Evolutionary conservation across 257 asterid genomes (phyloP).

Genomic region (Buddleja alternifolia): DNA sequence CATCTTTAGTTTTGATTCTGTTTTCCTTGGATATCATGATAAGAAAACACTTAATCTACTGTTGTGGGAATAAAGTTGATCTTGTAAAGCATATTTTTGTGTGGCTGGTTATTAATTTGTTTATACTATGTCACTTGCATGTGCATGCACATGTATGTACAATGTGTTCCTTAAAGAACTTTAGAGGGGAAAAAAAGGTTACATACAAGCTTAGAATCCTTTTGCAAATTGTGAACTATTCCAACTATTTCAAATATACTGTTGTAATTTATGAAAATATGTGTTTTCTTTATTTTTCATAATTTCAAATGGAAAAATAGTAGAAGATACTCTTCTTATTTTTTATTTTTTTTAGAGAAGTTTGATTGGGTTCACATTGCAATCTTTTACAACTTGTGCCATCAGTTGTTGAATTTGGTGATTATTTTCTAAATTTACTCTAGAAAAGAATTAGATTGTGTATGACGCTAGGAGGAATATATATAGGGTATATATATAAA

Average conservation of each 20-base stretch:
- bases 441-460: not conserved
- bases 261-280: not conserved
- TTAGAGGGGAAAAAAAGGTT: slow-evolving; percentile 19
- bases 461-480: slow-evolving; percentile 22
- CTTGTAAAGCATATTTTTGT: slow-evolving; percentile 15
- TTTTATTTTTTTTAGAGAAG: not conserved
- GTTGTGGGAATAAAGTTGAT: slow-evolving; percentile 31
- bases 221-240: slow-evolving; percentile 1
- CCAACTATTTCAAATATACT: too few relatives aligned
- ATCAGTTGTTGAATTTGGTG: not conserved
- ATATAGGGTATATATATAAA: not conserved
- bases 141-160: slow-evolving; percentile 39
- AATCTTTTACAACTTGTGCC: not conserved
- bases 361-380: not conserved
- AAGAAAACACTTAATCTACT: slow-evolving; percentile 20
- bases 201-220: slow-evolving; percentile 5
- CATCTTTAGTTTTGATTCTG: not conserved
- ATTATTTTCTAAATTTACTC: not conserved
- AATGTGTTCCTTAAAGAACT: slow-evolving; percentile 10
- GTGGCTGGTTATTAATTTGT: slow-evolving; percentile 15
- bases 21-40: slow-evolving; percentile 20
- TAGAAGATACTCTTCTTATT: not conserved
- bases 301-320: not conserved
- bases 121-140: slow-evolving; percentile 24
- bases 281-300: not conserved